Evolutionary conservation across 768 basidiomycete genomes (phyloP), one percentile per base, ranked within the genome.

Genomic region (Trametes punicea): DNA sequence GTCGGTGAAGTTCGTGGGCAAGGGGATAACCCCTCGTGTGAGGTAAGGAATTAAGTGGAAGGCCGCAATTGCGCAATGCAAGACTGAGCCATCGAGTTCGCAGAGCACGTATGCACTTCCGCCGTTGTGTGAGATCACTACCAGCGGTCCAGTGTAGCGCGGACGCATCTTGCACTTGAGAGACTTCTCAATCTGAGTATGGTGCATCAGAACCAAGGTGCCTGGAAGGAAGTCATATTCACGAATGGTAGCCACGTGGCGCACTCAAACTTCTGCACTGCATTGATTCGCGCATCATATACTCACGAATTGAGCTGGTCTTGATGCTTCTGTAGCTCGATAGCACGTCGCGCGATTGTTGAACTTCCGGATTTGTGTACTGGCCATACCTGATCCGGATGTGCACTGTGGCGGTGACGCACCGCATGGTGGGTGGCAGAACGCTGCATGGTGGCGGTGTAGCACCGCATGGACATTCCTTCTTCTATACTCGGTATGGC

Each of bases 181-280:
- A 15, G 59, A 50, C 15, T 57, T 58, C 26, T 67, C 62, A 18
- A 67, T 57, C 10, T 46, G 40, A 11, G 61, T 67, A 50, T 71
- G 70, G 1, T 62, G 52, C 0, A 71, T 54, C 0, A 71, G 59
- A 0, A 70, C 64, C 0, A 70, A 57, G 2, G 36, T 29, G 3
- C 70, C 67, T 0, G 55, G 58, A 15, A 51, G 39, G 55, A 70
- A 70, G 47, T 69, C 29, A 44, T 55, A 64, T 44, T 67, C 58
- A 4, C 34, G 56, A 36, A 69, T 66, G 0, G 60, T 52, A 1
- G 33, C 41, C 9, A n/a, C 39, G 15, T 16, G 16, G 15, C 20
- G 16, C 20, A 8, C 39, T 40, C 39, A 18, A 40, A 40, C 39
- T 40, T 40, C 39, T 40, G 30, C 30, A 13, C 30, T 31, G 30